Evolutionary conservation across 208 protist species (phyloP).

Genomic region (Vickermania ingenoplastis): DNA sequence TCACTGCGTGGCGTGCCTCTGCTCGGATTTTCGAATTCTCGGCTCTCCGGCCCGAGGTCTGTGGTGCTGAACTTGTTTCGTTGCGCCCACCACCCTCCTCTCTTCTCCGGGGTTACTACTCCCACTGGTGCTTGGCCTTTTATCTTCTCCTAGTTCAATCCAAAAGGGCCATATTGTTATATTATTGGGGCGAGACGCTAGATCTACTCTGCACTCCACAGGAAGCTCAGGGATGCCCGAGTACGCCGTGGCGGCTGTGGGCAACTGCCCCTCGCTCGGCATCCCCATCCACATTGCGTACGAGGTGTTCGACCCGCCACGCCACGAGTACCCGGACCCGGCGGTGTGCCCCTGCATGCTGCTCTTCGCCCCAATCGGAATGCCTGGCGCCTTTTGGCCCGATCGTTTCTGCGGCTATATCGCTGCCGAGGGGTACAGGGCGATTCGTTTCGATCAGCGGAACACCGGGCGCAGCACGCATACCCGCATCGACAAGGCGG

Average conservation of each 20-base stretch:
- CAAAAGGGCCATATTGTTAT: neutral
- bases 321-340: neutral
- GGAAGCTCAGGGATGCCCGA: neutral
- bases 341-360: conserved; percentile 16
- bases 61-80: too few relatives aligned
- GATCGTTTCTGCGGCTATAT: conserved; percentile 32
- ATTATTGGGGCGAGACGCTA: too few relatives aligned
- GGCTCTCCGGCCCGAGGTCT: too few relatives aligned
- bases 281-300: neutral
- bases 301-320: neutral
- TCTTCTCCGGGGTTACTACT: too few relatives aligned
- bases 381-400: conserved; percentile 45
- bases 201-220: too few relatives aligned
- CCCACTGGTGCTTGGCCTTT: neutral
- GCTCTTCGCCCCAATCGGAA: conserved; percentile 55
- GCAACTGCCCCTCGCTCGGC: neutral
- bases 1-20: too few relatives aligned
- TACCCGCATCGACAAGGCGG: conserved; percentile 16
- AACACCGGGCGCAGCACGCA: conserved; percentile 71
- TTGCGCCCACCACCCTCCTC: too few relatives aligned
- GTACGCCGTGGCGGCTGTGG: neutral
- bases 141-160: neutral
- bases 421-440: conserved; percentile 22
- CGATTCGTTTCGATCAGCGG: conserved; percentile 73
- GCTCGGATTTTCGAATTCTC: too few relatives aligned